Base-by-base conservation (phyloP, 1,284 basidiomycete genomes). In the Apiotrichum domesticum region DNA sequence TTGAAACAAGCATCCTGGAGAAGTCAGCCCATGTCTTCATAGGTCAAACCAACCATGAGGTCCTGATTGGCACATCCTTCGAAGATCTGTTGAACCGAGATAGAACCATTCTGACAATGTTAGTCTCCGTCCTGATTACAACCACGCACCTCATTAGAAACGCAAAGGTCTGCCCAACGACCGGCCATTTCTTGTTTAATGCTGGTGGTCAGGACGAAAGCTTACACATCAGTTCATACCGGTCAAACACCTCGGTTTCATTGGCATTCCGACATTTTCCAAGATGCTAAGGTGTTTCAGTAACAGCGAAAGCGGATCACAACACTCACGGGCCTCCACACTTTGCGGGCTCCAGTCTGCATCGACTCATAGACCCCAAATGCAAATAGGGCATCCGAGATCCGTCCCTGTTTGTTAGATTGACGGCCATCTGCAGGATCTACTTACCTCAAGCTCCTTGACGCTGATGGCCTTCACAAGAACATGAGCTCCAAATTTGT, bases 401-500 rank as follows among this genome's bases (percentile, higher is more conserved):
- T 69, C 2, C 64, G 63, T 35, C 48, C 62, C 68, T 71, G 15
- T 1, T 3, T 0, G 14, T 50, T 37, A 51, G 46, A 15, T 9
- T 10, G 7, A n/a, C 4, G 6, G 13, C 32, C 14, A 32, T 11
- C 10, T 41, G 35, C 8, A 32, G 9, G 14, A 21, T 21, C 21
- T 21, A 40, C 64, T 55, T 21, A 71, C 71, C 63, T 74, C 71
- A 4, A 74, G 62, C 54, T 74, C 72, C 52, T 66, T 69, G 35
- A 69, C 57, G 3, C 64, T 55, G 29, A 74, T 59, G 4, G 71
- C 72, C 49, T 72, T 72, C 56, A 70, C 70, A 37, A 74, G 59
- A n/a, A 74, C 72, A 49, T 74, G 72, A 1, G 70, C 71, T 1
- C 72, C 72, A 58, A 72, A 72, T 47, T 72, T 72, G 60, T 72